Percentiles rank a stretch among this genome's conserved stretches.
Evolutionary conservation across 495 filamentous ascomycete genomes (phyloP).

Genomic region (Entonaema liquescens): DNA sequence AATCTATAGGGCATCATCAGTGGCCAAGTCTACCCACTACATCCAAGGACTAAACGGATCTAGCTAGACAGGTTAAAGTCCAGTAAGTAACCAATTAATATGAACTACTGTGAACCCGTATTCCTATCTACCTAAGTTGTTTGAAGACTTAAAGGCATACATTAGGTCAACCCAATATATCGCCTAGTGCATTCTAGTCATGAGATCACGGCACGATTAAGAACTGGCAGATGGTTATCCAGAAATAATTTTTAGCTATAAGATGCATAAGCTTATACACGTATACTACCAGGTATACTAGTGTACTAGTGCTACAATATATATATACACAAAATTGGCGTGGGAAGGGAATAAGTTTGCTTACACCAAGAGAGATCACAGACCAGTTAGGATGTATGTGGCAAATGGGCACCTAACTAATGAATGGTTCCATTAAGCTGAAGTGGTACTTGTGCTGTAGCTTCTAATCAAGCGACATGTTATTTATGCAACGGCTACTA

Average conservation of each 20-base stretch:
- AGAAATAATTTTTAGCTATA: not conserved
- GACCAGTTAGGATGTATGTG: not conserved
- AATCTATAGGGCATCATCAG: not conserved
- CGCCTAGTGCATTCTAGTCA: not conserved
- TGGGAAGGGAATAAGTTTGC: not conserved
- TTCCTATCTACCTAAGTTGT: not conserved
- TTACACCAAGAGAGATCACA: not conserved
- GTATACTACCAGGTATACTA: not conserved
- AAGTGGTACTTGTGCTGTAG: not conserved
- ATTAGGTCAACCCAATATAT: not conserved
- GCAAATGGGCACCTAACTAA: too few species aligned
- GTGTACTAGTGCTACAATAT: not conserved
- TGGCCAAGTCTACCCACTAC: too few species aligned
- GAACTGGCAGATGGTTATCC: too few species aligned
- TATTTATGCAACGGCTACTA: not conserved
- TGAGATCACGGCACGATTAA: not conserved
- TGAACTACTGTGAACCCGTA: not conserved
- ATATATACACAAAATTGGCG: not conserved
- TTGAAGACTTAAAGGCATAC: too few species aligned
- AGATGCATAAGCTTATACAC: not conserved
- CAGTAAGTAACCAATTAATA: not conserved
- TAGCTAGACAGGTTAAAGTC: not conserved
- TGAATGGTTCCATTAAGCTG: not conserved
- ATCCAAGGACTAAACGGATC: too few species aligned
- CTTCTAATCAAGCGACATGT: not conserved